Base-by-base conservation (phyloP, 2,329 filamentous ascomycete genomes). In the Pseudogymnoascus sp. region DNA sequence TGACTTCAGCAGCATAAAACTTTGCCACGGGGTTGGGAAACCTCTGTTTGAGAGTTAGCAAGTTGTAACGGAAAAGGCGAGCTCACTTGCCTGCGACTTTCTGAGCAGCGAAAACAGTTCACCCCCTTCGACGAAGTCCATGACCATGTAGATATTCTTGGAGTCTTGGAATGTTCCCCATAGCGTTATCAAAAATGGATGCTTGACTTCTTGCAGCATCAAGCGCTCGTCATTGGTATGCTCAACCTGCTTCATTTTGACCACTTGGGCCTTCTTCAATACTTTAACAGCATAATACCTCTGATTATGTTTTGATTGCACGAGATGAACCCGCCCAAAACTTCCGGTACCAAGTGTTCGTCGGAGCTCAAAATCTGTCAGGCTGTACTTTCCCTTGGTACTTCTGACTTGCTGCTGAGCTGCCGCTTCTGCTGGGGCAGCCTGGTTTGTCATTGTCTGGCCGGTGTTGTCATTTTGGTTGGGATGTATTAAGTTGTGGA, bases 191-290 rank as follows among this genome's bases (percentile, higher is more conserved):
- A 99, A 81, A 78, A 99, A 99, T 11, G 94, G 92, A 77, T 99
- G 93, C 76, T 97, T 96, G 75, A 97, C 94, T 75, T 96, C 90
- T 74, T 91, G 90, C 71, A 99, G 79, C 94, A 99, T 99, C 70
- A 85, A 86, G 68, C 94, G 84, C 80, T 99, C 94, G 76, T 99
- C 94, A 73, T 99, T 99, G 68, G 94, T 99, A 78, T 99, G 94
- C 77, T 99, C 94, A 64, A 99, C 92, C 77, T 99, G 94, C 84
- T 99, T 99, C 94, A 99, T 97, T 81, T 96, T 96, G 76, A 99
- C 92, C 62, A 99, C 93, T 78, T 99, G 94, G 58, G 88, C 88
- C 83, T 99, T 99, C 77, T 99, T 99, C 77, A 99, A 79, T 67
- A 99, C 94, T 79, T 99, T 99, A 77, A 99, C 88, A 52, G 94